Evolutionary conservation across 805 yeast genomes (phyloP), one percentile per base, ranked within the genome.

Genomic region (Schizosaccharomyces cryophilus): DNA sequence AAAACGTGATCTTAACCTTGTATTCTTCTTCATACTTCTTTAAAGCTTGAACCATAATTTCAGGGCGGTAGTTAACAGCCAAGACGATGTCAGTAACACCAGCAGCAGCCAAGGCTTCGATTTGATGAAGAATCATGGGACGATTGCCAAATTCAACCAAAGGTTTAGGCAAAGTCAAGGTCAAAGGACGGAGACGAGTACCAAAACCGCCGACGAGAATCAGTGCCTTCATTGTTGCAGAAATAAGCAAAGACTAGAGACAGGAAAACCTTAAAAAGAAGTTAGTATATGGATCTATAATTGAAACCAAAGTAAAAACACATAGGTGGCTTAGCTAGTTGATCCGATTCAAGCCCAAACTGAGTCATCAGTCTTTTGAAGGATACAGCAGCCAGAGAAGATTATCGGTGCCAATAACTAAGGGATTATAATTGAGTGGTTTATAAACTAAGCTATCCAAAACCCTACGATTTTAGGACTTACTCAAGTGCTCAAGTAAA

Each of bases 121-220:
- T 88, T 78, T 93, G 99, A 75, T 93, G 98, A 69, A 87, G 78
- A 69, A 93, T 93, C 98, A 93, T 93, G 70, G 99, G 97, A 78
- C 90, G 86, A 86, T 93, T 93, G 73, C 86, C 99, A 71, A 93
- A 93, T 77, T 67, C 69, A 60, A 67, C 69, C 17, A 67, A 65
- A 56, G 69, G 69, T 63, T 67, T 67, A 59, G 69, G 69, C n/a
- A 67, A 66, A 29, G 69, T 67, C 54, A 67, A 65, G 31, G 69
- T 67, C 70, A 93, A 79, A 65, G 99, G 99, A 82, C 99, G 89
- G 78, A 93, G 85, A 79, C 99, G 93, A 71, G 99, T 93, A 80
- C 99, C 99, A 79, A 89, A 93, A 75, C 98, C 98, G 73, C 98
- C 98, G 69, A 90, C 97, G 74, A 90, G 83, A 80, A 90, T 90